Conservation (phyloP, 139 green algal genomes). For the Closterium sp. region DNA sequence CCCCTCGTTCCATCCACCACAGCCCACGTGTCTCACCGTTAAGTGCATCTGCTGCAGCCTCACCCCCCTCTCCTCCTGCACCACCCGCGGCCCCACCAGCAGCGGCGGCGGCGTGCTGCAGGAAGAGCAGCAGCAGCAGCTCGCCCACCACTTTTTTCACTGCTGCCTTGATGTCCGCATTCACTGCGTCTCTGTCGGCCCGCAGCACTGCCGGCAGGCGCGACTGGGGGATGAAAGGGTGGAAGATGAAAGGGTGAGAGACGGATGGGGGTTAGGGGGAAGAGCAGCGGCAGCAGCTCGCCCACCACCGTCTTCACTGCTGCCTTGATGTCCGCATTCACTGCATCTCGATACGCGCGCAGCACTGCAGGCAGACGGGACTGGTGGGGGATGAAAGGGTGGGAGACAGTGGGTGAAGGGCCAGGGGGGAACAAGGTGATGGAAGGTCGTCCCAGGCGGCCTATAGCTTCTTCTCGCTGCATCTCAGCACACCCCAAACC, state of each 20-base stretch:
- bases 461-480: conserved; percentile 25
- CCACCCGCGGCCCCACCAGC: neutral
- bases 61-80: neutral
- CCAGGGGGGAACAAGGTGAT: neutral
- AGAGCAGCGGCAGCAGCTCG: conserved; percentile 51
- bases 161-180: too few relatives aligned
- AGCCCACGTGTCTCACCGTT: neutral
- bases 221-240: too few relatives aligned
- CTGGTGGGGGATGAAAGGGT: conserved; percentile 6
- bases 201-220: too few relatives aligned
- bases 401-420: neutral
- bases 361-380: conserved; percentile 43
- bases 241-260: too few relatives aligned
- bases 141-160: too few relatives aligned
- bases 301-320: conserved; percentile 48
- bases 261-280: too few relatives aligned
- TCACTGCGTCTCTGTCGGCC: too few relatives aligned
- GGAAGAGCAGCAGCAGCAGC: too few relatives aligned
- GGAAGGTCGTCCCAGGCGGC: conserved; percentile 31
- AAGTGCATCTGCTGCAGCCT: neutral
- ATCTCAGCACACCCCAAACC: conserved; percentile 7
- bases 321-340: conserved; percentile 45
- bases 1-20: neutral
- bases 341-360: conserved; percentile 11
- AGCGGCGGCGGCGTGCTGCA: neutral